These are phyloP conservation scores for Trametes hirsuta DNA, from an alignment of 1,284 basidiomycete genomes.

Conservation along the genomic window DNA sequence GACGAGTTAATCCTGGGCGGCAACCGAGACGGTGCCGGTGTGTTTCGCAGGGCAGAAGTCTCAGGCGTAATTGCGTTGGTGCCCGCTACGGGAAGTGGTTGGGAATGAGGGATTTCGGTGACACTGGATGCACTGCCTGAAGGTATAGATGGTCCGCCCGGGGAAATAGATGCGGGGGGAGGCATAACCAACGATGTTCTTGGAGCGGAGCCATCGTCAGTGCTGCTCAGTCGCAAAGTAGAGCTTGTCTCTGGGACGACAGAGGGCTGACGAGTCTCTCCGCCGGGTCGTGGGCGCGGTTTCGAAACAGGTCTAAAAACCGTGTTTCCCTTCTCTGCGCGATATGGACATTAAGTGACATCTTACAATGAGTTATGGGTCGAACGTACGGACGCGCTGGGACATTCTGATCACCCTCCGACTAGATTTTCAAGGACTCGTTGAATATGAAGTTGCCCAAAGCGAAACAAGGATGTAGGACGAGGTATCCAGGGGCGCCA, in stretches of 20 bases:
- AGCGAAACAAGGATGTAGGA: background rate
- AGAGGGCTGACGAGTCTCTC: constrained; percentile 44
- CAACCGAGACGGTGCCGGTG: constrained; percentile 8
- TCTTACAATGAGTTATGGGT: too few relatives aligned
- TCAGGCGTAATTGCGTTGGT: background rate
- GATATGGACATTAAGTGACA: background rate
- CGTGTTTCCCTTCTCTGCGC: constrained; percentile 69
- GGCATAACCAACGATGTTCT: constrained; percentile 21
- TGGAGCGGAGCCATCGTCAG: background rate
- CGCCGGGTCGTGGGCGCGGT: constrained; percentile 45
- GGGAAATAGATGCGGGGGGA: constrained; percentile 27
- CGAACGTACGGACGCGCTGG: constrained; percentile 72
- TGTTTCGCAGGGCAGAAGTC: background rate
- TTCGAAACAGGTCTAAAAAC: constrained; percentile 70
- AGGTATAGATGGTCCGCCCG: background rate
- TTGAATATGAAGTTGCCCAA: background rate
- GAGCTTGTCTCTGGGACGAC: constrained; percentile 34
- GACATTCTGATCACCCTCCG: constrained; percentile 49
- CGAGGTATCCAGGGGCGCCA: too few relatives aligned
- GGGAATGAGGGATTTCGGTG: background rate
- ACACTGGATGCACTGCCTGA: background rate
- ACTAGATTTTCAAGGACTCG: background rate
- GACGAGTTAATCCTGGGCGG: constrained; percentile 17
- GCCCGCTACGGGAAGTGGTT: background rate
- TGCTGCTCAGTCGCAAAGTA: constrained; percentile 1